Evolutionary conservation across 768 basidiomycete genomes (phyloP), one percentile per base, ranked within the genome.

Genomic region (Coprinellus micaceus): DNA sequence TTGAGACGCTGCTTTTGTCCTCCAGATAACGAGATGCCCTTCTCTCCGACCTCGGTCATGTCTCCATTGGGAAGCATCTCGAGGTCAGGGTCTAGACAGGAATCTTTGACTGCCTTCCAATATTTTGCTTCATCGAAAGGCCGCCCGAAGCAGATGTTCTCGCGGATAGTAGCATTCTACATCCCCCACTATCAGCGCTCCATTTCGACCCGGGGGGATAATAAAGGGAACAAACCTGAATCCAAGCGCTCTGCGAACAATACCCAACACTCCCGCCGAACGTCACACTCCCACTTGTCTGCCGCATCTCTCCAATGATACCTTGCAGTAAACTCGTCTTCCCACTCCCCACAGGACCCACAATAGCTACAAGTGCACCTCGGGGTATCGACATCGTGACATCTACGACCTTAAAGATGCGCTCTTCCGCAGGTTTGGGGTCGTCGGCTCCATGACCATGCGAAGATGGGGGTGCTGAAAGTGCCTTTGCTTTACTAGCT

Each of bases 191-290:
- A n/a, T n/a, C n/a, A n/a, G n/a, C n/a, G n/a, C n/a, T n/a, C n/a
- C n/a, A n/a, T n/a, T n/a, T n/a, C n/a, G n/a, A n/a, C n/a, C n/a
- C n/a, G n/a, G n/a, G n/a, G n/a, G n/a, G n/a, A n/a, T n/a, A n/a
- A n/a, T n/a, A n/a, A n/a, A n/a, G n/a, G n/a, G n/a, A 26, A 56
- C 57, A 59, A 56, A 81, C 85, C 69, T 94, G 91, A 56, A 98
- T 95, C 93, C 94, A 97, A 11, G 94, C 88, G 43, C 78, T 85
- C 66, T 98, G 94, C 15, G 87, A 84, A 62, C 90, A 94, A 68
- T 94, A 92, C 0, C 84, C 85, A 10, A 93, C 81, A 10, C 82
- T 80, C 0, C 88, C 91, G 55, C 90, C 87, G 63, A 94, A 90
- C 29, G 74, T 76, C 37, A 91, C 81, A 9, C 71, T 78, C 2